These are phyloP conservation scores for Neofusicoccum laricinum DNA, from an alignment of 2,329 filamentous ascomycete genomes.

Conservation along the genomic window DNA sequence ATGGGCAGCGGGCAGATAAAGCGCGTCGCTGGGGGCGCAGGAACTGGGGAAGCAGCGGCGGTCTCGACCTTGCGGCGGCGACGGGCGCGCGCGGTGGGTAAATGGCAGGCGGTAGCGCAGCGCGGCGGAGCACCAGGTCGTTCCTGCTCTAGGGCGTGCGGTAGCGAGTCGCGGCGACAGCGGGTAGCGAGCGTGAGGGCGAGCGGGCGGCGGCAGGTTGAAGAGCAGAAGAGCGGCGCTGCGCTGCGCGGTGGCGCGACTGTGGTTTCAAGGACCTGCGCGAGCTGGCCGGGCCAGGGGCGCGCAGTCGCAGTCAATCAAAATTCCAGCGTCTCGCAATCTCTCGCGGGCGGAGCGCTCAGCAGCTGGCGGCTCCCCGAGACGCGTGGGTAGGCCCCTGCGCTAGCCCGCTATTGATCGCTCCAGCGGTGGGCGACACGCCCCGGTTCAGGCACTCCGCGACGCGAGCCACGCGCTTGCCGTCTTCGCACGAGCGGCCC, in stretches of 20 bases:
- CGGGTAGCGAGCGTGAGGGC: neutral
- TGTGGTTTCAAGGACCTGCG: slow-evolving; percentile 1
- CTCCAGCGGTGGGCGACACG: slow-evolving; percentile 1
- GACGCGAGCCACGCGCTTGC: neutral
- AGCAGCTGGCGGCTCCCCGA: neutral
- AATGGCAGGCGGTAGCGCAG: neutral
- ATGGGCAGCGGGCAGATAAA: neutral
- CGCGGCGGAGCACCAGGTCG: neutral
- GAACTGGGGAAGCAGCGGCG: neutral
- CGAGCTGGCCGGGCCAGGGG: slow-evolving; percentile 7
- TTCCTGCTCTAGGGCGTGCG: neutral
- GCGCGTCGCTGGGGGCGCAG: too few relatives aligned
- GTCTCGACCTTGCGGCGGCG: neutral
- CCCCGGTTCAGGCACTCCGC: neutral
- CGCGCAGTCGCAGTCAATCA: neutral
- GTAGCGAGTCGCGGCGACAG: neutral
- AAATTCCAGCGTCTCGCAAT: slow-evolving; percentile 12
- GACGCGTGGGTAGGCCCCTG: neutral
- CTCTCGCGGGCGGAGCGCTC: neutral
- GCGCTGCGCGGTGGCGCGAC: too few relatives aligned
- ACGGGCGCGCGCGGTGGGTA: neutral
- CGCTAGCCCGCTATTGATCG: slow-evolving; percentile 9
- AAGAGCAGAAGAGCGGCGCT: too few relatives aligned
- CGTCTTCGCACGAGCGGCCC: neutral
- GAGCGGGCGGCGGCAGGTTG: neutral